phyloP scores from a whole-genome alignment of 208 protist species.

The Leishmania major region DNA sequence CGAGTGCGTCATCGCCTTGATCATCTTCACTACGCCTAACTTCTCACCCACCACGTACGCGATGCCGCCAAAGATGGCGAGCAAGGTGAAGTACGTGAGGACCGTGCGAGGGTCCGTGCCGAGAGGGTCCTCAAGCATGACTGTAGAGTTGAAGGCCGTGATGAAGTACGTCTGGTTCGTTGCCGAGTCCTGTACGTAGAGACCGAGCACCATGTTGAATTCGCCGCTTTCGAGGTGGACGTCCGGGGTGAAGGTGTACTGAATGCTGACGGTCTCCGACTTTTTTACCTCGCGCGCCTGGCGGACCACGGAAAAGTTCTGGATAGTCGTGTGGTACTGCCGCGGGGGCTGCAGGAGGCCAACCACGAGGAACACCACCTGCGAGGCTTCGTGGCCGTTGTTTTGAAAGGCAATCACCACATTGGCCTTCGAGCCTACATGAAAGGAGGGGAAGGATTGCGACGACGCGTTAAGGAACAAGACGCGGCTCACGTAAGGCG shows the following conservation, averaged over 20 bases:
- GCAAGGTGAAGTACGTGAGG: slow-evolving; percentile 83
- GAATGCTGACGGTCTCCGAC: slow-evolving; percentile 72
- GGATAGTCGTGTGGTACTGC: slow-evolving; percentile 48
- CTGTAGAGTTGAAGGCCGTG: slow-evolving; percentile 75
- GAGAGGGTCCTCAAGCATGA: slow-evolving; percentile 67
- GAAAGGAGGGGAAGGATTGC: slow-evolving; percentile 45
- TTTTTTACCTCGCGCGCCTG: slow-evolving; percentile 66
- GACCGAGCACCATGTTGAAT: slow-evolving; percentile 83
- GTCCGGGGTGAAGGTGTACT: slow-evolving; percentile 83
- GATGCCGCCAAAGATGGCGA: slow-evolving; percentile 55
- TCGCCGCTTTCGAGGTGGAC: slow-evolving; percentile 69
- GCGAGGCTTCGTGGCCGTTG: slow-evolving; percentile 33
- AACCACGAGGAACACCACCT: slow-evolving; percentile 61
- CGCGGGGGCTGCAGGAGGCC: slow-evolving; percentile 57
- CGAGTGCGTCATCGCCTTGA: slow-evolving; percentile 17
- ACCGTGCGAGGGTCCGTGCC: slow-evolving; percentile 82
- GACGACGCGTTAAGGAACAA: slow-evolving; percentile 62
- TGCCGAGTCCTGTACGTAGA: slow-evolving; percentile 69
- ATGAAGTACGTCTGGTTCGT: slow-evolving; percentile 75
- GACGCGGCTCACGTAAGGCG: slow-evolving; percentile 35
- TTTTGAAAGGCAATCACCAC: slow-evolving; percentile 76
- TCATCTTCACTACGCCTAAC: slow-evolving; percentile 54
- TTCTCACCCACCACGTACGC: slow-evolving; percentile 54
- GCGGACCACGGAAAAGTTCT: slow-evolving; percentile 91
- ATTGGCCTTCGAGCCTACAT: slow-evolving; percentile 47